Evolutionary conservation across 2,329 filamentous ascomycete genomes (phyloP), one percentile per base, ranked within the genome.

Genomic region (Sporothrix mexicana): DNA sequence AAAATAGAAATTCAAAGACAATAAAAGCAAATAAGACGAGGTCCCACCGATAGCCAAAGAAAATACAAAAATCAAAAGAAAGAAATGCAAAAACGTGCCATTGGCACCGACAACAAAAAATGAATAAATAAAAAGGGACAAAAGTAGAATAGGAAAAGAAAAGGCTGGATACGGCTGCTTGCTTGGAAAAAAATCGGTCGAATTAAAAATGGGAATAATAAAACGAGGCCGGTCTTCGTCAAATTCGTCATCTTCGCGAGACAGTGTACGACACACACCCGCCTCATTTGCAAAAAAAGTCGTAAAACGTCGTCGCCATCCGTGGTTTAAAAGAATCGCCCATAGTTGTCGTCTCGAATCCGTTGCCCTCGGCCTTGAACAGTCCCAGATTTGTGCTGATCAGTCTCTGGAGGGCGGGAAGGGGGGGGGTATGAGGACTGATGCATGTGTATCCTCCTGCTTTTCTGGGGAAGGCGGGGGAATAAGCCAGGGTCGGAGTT

Each of bases 121-220:
- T 47, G 20, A 71, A 72, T 71, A 74, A 71, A 73, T 59, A 62
- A 69, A 76, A 30, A 61, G 62, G 20, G n/a, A 47, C 25, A 23
- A 55, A 55, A 4, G 23, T 12, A 51, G 36, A n/a, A 70, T 12
- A 30, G 41, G 10, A 62, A 49, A 45, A 3, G n/a, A 57, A 23
- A 57, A 45, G 36, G 36, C 36, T 41, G 49, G 30, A 43, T 55
- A 41, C 66, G 17, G 47, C 49, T 49, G 66, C 66, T 53, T 66
- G 66, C 66, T 55, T 55, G 66, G 20, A 43, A 55, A 41, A 36
- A 20, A 53, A 43, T 55, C 66, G 66, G 47, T 55, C 66, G 66
- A 69, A 69, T 69, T 53, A 66, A 70, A 69, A 74, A 69, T 41
- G 67, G 13, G 51, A 69, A 69, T 20, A 41, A 45, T 36, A 30